These are phyloP conservation scores for Parietichytrium sp. DNA, from an alignment of 108 stramenopile genomes.

Conservation along the genomic window DNA sequence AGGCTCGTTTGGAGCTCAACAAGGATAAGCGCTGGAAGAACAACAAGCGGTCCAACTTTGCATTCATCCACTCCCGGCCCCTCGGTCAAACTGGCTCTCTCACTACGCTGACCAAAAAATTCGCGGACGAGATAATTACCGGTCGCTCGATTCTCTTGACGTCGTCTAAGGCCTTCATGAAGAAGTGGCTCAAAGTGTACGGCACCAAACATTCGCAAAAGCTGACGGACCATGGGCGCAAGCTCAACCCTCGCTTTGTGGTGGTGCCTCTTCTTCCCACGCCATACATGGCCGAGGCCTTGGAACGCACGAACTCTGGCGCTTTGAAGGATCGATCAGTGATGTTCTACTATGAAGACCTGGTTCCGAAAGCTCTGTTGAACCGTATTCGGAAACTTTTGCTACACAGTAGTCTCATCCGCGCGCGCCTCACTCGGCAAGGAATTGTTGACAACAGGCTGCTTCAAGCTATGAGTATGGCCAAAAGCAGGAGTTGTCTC, in stretches of 20 bases:
- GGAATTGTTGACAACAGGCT: not conserved
- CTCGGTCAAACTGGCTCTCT: not conserved
- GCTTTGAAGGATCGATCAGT: not conserved
- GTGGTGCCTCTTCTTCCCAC: not conserved
- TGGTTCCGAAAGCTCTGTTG: not conserved
- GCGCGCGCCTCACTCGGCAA: not conserved
- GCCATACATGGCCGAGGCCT: not conserved
- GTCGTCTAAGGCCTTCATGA: not conserved
- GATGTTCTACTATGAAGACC: not conserved
- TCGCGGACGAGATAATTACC: not conserved
- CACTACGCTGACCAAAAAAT: not conserved
- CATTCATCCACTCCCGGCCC: constrained; percentile 1
- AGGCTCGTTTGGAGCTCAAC: not conserved
- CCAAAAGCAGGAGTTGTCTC: not conserved
- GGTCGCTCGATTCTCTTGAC: not conserved
- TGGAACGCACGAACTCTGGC: not conserved
- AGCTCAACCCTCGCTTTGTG: not conserved
- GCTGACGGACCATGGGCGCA: not conserved
- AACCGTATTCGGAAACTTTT: not conserved
- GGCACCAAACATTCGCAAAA: not conserved
- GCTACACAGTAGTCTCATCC: not conserved
- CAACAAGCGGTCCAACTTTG: not conserved
- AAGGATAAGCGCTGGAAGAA: not conserved
- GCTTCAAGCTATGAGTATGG: not conserved
- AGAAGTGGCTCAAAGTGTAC: not conserved